Evolutionary conservation across 257 asterid genomes (phyloP).

Genomic region (Nicotiana knightiana): DNA sequence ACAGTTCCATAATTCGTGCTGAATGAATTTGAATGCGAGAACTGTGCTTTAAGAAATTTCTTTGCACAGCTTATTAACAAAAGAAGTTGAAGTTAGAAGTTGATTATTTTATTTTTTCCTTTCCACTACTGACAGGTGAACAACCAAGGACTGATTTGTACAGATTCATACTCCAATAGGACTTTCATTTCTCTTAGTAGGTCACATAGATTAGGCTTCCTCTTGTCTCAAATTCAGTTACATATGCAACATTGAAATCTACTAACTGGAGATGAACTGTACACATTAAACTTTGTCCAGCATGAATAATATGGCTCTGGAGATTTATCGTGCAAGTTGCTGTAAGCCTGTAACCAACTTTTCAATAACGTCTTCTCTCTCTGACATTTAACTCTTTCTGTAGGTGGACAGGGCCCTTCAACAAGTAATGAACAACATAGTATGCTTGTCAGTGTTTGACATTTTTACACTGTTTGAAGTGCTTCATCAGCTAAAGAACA

Average conservation of each 20-base stretch:
- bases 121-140: background rate
- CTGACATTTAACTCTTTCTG: constrained; percentile 8
- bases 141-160: background rate
- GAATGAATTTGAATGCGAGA: background rate
- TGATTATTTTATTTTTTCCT: background rate
- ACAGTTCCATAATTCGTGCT: background rate
- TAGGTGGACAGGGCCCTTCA: constrained; percentile 39
- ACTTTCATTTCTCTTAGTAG: background rate
- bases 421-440: constrained; percentile 54
- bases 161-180: background rate
- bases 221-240: background rate
- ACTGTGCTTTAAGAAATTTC: background rate
- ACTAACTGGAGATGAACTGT: background rate
- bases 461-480: constrained; percentile 63
- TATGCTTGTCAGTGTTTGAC: constrained; percentile 57
- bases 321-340: background rate
- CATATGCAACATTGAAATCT: background rate
- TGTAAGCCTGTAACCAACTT: background rate
- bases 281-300: background rate
- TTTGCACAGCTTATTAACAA: background rate
- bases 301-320: background rate
- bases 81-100: background rate
- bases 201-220: constrained; percentile 4
- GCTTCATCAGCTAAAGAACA: constrained; percentile 50
- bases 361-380: background rate